A percentile compares a stretch with the other conserved stretches of the same genome.
phyloP scores from a whole-genome alignment of 768 basidiomycete genomes.

The Tephrocybe sp. region DNA sequence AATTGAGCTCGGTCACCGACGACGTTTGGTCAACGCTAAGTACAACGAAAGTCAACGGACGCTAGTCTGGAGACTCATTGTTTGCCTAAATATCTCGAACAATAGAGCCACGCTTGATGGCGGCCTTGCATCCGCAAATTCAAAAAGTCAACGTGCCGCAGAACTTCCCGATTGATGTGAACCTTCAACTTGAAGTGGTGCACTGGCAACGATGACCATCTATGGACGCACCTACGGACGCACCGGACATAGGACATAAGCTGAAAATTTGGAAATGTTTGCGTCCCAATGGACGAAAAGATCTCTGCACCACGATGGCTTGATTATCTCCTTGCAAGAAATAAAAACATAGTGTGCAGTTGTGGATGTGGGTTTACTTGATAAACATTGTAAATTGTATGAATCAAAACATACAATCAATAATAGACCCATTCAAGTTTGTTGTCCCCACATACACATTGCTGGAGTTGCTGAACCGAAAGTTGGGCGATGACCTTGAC shows the following conservation, averaged over 20 bases:
- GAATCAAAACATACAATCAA: too few relatives aligned
- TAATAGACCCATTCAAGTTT: too few relatives aligned
- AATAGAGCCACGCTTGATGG: neutral
- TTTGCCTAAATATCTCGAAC: neutral
- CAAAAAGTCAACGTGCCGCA: conserved; percentile 13
- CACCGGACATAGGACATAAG: conserved; percentile 16
- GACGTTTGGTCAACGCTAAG: too few relatives aligned
- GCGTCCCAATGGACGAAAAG: conserved; percentile 4
- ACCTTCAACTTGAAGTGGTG: conserved; percentile 1
- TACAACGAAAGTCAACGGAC: too few relatives aligned
- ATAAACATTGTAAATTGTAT: too few relatives aligned
- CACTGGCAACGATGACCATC: neutral
- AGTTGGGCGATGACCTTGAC: conserved; percentile 6
- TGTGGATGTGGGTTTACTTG: neutral
- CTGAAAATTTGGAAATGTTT: conserved; percentile 9
- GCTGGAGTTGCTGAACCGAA: conserved; percentile 7
- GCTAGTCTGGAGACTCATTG: too few relatives aligned
- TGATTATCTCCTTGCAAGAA: neutral
- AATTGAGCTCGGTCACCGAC: too few relatives aligned
- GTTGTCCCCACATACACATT: conserved; percentile 14
- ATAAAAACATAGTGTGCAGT: neutral
- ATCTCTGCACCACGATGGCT: conserved; percentile 1
- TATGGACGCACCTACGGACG: conserved; percentile 1
- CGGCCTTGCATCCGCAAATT: conserved; percentile 10
- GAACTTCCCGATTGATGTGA: conserved; percentile 13